phyloP scores from a whole-genome alignment of 1,284 basidiomycete species.

The Agroathelia rolfsii region DNA sequence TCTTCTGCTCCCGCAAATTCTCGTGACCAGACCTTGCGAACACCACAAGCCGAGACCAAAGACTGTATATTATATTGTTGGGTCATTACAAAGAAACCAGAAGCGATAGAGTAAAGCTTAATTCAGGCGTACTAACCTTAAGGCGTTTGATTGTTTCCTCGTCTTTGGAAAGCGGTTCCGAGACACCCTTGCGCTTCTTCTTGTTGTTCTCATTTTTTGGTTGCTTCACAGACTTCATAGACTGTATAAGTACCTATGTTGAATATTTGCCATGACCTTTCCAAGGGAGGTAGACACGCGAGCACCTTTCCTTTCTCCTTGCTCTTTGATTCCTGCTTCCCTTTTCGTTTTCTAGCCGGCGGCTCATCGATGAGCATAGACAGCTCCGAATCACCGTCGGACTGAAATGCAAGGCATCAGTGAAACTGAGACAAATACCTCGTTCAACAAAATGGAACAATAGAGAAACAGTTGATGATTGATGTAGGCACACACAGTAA shows the following conservation, averaged over 20 bases:
- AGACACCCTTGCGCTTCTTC: conserved; percentile 20
- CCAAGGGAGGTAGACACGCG: background rate
- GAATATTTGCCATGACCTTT: background rate
- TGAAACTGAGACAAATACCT: conserved; percentile 1
- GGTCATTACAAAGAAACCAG: conserved; percentile 2
- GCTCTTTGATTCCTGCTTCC: conserved; percentile 22
- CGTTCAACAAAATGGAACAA: conserved; percentile 2
- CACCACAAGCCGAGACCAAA: conserved; percentile 69
- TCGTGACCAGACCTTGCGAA: conserved; percentile 74
- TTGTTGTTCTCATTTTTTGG: conserved; percentile 16
- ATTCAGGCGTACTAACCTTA: conserved; percentile 31
- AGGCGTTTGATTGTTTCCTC: conserved; percentile 51
- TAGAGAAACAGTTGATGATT: background rate
- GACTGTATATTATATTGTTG: conserved; percentile 28
- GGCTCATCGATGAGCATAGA: conserved; percentile 52
- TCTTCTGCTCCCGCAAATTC: conserved; percentile 60
- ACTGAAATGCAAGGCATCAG: background rate
- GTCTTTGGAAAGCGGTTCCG: conserved; percentile 30
- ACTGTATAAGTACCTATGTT: background rate
- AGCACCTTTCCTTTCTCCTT: conserved; percentile 23
- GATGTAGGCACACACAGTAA: conserved; percentile 7
- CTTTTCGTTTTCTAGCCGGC: conserved; percentile 29
- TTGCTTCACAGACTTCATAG: conserved; percentile 12
- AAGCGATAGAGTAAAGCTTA: conserved; percentile 1
- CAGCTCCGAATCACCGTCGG: conserved; percentile 48